Base-by-base conservation (phyloP, 1,139 yeast species). In the Geotrichum restrictum region DNA sequence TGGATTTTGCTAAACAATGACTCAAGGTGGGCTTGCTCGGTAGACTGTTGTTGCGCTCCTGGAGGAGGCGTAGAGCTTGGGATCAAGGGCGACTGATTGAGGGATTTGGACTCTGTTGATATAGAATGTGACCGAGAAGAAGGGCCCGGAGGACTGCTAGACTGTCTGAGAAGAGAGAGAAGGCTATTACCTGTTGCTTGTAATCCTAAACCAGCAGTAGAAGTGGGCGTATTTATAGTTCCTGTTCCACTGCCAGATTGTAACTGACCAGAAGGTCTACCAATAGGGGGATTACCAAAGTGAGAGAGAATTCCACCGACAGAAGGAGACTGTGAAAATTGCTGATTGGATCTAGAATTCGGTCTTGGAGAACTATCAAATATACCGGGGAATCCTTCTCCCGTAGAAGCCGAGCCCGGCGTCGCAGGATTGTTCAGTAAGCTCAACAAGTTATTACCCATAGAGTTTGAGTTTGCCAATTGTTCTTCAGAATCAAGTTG, bases 401-500 rank as follows among this genome's bases (percentile, higher is more conserved):
- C 13, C 6, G 37, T 19, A 27, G 14, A 5, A 3, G 14, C 7
- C 7, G 31, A 32, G n/a, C 19, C 4, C 14, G 32, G 36, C 14
- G 19, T 29, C 11, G 33, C 31, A 2, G 51, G 36, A n/a, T 33
- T 33, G 32, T 41, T 34, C n/a, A 48, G n/a, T 27, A 48, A 31
- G n/a, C 47, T 48, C n/a, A 48, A 24, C 34, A 48, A 34, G n/a
- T 41, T 48, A 8, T 18, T 48, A 3, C 42, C 27, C 3, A n/a
- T 36, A 18, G 44, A 18, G 14, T 14, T 14, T 11, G 45, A 29
- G 22, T 10, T 14, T 6, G 48, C 21, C 19, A 14, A 7, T 11
- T 39, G n/a, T 19, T 49, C 48, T 41, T 42, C 48, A 18, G 8
- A 19, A n/a, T 49, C 48, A 8, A 49, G 34, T 16, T 49, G 52